A percentile compares a stretch with the other conserved stretches of the same genome.
Evolutionary conservation across 306 rosid genomes (phyloP).

Genomic region (Prosopis cineraria): DNA sequence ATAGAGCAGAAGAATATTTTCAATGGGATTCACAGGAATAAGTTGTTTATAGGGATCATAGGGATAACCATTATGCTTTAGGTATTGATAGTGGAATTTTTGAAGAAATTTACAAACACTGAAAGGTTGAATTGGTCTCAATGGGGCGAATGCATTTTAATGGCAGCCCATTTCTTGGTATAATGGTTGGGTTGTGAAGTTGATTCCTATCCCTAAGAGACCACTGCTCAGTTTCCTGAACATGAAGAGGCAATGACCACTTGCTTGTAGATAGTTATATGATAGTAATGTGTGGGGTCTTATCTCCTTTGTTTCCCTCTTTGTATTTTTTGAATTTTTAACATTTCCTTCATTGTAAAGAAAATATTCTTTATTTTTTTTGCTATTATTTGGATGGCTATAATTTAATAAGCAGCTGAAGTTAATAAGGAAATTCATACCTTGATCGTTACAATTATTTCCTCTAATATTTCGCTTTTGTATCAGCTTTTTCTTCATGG

Average conservation of each 20-base stretch:
- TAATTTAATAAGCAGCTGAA: no score
- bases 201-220: conserved; percentile 17
- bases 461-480: no score
- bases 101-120: conserved; percentile 30
- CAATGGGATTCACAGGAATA: no score
- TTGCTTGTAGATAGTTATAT: not conserved
- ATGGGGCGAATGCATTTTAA: conserved; percentile 15
- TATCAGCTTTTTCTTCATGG: no score
- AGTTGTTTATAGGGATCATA: conserved; percentile 26
- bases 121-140: conserved; percentile 31
- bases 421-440: no score
- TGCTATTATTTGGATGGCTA: no score
- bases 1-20: conserved; percentile 34
- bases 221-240: conserved; percentile 15
- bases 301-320: no score
- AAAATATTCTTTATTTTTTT: no score
- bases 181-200: conserved; percentile 30
- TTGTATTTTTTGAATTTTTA: no score
- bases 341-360: no score
- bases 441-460: no score
- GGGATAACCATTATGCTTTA: conserved; percentile 21
- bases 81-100: conserved; percentile 28
- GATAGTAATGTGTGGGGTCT: not conserved
- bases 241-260: not conserved
- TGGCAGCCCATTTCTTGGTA: conserved; percentile 25